A percentile compares a stretch with the other conserved stretches of the same genome.
Evolutionary conservation across 257 asterid species (phyloP).

Genomic region (Solanum arcanum): DNA sequence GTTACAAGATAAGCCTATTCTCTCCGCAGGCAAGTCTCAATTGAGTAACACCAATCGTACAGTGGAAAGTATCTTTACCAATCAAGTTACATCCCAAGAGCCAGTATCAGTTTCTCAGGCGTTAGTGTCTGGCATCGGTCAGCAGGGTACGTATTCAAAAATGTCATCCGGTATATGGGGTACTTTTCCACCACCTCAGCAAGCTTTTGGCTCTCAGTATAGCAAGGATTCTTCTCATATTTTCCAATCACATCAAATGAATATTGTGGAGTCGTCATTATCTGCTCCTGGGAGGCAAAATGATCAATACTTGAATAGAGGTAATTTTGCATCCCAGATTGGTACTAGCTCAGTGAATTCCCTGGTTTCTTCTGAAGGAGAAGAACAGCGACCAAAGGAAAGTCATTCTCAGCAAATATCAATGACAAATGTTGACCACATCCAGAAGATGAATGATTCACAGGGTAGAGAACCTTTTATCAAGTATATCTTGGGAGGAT

Average conservation of each 20-base stretch:
- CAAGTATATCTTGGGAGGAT: conserved; percentile 33
- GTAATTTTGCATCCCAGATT: conserved; percentile 4
- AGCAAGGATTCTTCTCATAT: conserved; percentile 23
- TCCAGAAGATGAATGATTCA: conserved; percentile 18
- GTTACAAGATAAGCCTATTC: background rate
- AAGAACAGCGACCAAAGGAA: conserved; percentile 27
- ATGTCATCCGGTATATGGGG: conserved; percentile 27
- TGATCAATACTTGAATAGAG: conserved; percentile 15
- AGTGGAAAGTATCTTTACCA: conserved; percentile 27
- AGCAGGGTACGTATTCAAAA: conserved; percentile 17
- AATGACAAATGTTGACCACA: conserved; percentile 12
- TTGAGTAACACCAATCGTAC: conserved; percentile 19
- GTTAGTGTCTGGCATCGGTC: conserved; percentile 17
- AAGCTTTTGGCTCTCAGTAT: conserved; percentile 19
- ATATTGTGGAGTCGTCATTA: conserved; percentile 40
- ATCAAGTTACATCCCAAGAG: conserved; percentile 18
- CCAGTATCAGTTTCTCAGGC: conserved; percentile 24
- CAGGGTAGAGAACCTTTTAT: conserved; percentile 24
- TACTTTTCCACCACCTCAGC: conserved; percentile 35
- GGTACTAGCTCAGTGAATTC: conserved; percentile 22
- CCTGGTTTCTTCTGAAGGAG: conserved; percentile 17
- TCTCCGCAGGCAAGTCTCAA: conserved; percentile 1
- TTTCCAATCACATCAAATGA: conserved; percentile 28
- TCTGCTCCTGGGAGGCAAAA: conserved; percentile 20
- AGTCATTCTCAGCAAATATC: conserved; percentile 18